Evolutionary conservation across 2,329 filamentous ascomycete genomes (phyloP).

Genomic region (Fusarium xylarioides): DNA sequence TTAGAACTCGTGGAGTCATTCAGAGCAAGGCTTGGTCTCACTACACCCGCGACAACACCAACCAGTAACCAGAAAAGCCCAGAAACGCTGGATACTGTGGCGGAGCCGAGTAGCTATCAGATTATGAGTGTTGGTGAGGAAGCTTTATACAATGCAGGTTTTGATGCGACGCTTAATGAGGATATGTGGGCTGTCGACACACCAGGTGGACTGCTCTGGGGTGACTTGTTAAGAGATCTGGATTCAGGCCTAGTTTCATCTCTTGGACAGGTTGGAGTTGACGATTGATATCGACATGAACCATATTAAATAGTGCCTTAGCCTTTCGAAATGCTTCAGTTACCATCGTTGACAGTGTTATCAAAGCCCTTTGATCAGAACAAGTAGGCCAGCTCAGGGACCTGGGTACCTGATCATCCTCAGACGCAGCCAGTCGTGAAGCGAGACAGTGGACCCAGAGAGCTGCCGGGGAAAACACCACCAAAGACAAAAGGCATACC

Average conservation of each 20-base stretch:
- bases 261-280: constrained; percentile 41
- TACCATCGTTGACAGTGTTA: not conserved
- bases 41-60: constrained; percentile 17
- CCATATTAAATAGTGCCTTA: not conserved
- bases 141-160: not conserved
- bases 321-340: not conserved
- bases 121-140: constrained; percentile 28
- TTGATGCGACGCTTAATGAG: constrained; percentile 2
- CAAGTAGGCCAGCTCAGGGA: not conserved
- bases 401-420: not conserved
- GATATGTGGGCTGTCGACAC: constrained; percentile 27
- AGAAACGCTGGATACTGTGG: not conserved
- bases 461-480: not conserved
- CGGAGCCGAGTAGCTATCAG: not conserved
- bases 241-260: constrained; percentile 29
- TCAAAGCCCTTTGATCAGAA: not conserved
- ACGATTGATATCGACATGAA: not conserved
- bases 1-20: constrained; percentile 33
- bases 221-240: constrained; percentile 35
- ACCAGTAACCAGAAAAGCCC: not conserved
- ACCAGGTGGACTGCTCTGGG: constrained; percentile 33
- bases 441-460: not conserved
- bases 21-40: constrained; percentile 32
- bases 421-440: not conserved
- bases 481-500: not conserved